Evolutionary conservation across 1,139 yeast species (phyloP).

Genomic region (Scheffersomyces parashehatae): DNA sequence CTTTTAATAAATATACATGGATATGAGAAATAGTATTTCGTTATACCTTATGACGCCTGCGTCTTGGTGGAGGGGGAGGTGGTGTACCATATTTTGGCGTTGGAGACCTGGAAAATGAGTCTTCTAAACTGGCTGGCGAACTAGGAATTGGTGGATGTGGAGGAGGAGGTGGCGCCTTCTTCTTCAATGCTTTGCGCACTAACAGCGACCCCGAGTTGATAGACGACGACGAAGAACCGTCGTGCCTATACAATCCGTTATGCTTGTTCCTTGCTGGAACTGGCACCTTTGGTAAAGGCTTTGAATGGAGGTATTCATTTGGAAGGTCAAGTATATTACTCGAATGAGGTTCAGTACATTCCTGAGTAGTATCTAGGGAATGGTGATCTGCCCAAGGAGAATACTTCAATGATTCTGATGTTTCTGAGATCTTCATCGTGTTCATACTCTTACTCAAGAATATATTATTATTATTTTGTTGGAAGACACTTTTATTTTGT

Average conservation of each 20-base stretch:
- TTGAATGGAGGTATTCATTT: slow-evolving; percentile 28
- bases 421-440: slow-evolving; percentile 3
- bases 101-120: background rate
- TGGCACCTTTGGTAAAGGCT: slow-evolving; percentile 14
- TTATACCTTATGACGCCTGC: slow-evolving; percentile 8
- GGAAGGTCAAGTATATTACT: slow-evolving; percentile 33
- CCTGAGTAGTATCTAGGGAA: background rate
- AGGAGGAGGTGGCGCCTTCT: slow-evolving; percentile 48
- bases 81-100: slow-evolving; percentile 2
- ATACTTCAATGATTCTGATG: background rate
- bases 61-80: slow-evolving; percentile 18
- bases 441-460: slow-evolving; percentile 10
- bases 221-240: slow-evolving; percentile 15
- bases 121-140: background rate
- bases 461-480: slow-evolving; percentile 19
- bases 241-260: slow-evolving; percentile 5
- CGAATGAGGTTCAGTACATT: background rate
- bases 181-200: slow-evolving; percentile 30
- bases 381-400: background rate
- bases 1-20: background rate
- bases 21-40: background rate
- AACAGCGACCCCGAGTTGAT: slow-evolving; percentile 22
- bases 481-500: slow-evolving; percentile 6
- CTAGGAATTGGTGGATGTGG: slow-evolving; percentile 24
- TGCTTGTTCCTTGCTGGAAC: slow-evolving; percentile 6